A percentile compares a stretch with the other conserved stretches of the same genome.
These are phyloP conservation scores for Paracoccidioides brasiliensis DNA, from an alignment of 2,329 filamentous ascomycete species.

Conservation along the genomic window DNA sequence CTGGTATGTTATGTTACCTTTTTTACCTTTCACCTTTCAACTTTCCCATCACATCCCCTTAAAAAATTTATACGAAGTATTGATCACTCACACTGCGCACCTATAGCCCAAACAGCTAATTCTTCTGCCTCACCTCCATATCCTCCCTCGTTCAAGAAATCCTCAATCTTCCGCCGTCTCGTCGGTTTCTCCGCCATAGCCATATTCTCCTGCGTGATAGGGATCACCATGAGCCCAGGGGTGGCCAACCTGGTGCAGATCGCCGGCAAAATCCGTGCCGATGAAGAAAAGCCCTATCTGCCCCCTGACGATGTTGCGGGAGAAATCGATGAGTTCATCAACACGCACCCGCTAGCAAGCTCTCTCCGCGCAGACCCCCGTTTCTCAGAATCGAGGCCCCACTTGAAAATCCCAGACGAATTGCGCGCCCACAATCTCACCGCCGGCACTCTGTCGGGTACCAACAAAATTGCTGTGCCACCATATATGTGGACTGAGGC, in stretches of 20 bases:
- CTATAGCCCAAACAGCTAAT: conserved; percentile 3
- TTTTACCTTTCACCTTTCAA: too few relatives aligned
- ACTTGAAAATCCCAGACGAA: conserved; percentile 66
- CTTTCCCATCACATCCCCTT: neutral
- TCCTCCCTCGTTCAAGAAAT: neutral
- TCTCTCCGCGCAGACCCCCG: conserved; percentile 53
- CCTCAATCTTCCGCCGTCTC: conserved; percentile 22
- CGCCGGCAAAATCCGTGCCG: conserved; percentile 38
- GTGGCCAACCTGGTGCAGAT: conserved; percentile 21
- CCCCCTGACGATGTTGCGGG: conserved; percentile 40
- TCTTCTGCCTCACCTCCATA: neutral
- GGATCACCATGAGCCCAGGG: conserved; percentile 18
- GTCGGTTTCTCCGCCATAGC: conserved; percentile 26
- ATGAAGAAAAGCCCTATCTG: conserved; percentile 61
- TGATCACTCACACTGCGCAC: neutral
- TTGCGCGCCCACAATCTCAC: conserved; percentile 67
- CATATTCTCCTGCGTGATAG: conserved; percentile 21
- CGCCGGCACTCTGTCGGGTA: conserved; percentile 62
- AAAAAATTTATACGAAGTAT: neutral
- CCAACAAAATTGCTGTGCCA: conserved; percentile 65
- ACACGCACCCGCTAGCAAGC: conserved; percentile 59
- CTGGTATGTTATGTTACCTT: neutral
- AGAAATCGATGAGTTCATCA: conserved; percentile 60
- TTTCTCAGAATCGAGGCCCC: conserved; percentile 66
- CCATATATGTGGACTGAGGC: conserved; percentile 64